Percentiles rank a stretch among this genome's conserved stretches.
These are phyloP conservation scores for Apiotrichum akiyoshidainum DNA, from an alignment of 1,284 basidiomycete genomes.

Conservation along the genomic window DNA sequence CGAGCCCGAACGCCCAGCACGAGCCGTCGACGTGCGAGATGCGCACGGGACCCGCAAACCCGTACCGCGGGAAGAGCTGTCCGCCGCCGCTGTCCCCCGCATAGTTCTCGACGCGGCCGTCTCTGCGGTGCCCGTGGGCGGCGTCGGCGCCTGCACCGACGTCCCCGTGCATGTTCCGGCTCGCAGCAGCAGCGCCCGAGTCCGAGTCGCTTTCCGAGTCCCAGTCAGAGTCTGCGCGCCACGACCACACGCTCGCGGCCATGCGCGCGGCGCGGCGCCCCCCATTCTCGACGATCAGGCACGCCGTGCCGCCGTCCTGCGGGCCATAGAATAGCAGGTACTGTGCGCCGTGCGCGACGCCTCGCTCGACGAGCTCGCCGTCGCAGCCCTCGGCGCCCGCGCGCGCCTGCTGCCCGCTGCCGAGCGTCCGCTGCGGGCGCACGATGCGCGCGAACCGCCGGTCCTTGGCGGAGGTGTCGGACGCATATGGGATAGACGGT, in stretches of 20 bases:
- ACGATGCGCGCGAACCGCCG: no score
- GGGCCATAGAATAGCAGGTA: neutral
- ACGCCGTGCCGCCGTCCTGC: neutral
- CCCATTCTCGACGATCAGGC: neutral
- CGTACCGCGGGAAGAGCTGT: neutral
- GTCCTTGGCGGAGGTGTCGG: no score
- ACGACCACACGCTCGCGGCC: neutral
- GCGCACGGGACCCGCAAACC: neutral
- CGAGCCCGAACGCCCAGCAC: neutral
- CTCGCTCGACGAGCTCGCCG: neutral
- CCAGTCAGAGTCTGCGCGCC: no score
- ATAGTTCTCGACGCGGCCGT: neutral
- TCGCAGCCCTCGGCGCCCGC: neutral
- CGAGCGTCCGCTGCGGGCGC: no score
- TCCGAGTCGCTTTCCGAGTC: no score
- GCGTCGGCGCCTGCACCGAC: no score
- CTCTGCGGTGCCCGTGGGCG: no score
- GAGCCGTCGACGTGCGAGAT: neutral
- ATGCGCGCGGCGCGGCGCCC: neutral
- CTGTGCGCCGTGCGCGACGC: neutral
- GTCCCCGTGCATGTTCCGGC: no score
- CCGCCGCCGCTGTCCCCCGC: neutral
- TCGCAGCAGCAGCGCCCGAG: no score
- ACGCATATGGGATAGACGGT: no score
- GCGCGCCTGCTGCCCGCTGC: no score